Conservation (phyloP, 2,329 filamentous ascomycete species). For the Talaromyces rugulosus region DNA sequence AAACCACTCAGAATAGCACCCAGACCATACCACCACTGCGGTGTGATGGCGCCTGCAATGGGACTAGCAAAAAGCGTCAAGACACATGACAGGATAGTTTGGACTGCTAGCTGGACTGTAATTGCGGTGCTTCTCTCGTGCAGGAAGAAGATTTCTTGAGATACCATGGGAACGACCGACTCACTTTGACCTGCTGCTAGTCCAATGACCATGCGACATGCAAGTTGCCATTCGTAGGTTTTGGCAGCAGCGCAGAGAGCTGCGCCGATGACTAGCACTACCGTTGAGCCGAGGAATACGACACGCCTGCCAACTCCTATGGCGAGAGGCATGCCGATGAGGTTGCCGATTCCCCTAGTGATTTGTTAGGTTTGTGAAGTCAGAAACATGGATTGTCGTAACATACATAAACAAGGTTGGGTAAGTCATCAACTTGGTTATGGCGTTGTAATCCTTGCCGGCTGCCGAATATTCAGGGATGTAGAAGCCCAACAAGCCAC, state of each 20-base stretch:
- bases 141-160: constrained; percentile 41
- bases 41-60: constrained; percentile 39
- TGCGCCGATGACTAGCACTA: constrained; percentile 25
- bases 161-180: constrained; percentile 40
- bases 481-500: constrained; percentile 39
- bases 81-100: constrained; percentile 36
- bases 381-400: background rate
- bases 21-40: constrained; percentile 42
- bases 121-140: constrained; percentile 39
- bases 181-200: constrained; percentile 42
- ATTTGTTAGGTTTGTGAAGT: background rate
- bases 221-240: constrained; percentile 36
- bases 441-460: constrained; percentile 37
- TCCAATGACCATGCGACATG: constrained; percentile 34
- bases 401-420: constrained; percentile 26
- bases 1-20: constrained; percentile 33
- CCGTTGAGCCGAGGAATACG: constrained; percentile 27
- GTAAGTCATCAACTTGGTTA: constrained; percentile 35
- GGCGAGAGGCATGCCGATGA: constrained; percentile 32
- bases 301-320: constrained; percentile 32
- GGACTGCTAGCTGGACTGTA: constrained; percentile 41
- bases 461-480: constrained; percentile 34
- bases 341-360: constrained; percentile 29
- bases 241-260: constrained; percentile 24
- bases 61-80: constrained; percentile 39